Conservation (phyloP, 148 eudicot species). For the Cornus kousa region DNA sequence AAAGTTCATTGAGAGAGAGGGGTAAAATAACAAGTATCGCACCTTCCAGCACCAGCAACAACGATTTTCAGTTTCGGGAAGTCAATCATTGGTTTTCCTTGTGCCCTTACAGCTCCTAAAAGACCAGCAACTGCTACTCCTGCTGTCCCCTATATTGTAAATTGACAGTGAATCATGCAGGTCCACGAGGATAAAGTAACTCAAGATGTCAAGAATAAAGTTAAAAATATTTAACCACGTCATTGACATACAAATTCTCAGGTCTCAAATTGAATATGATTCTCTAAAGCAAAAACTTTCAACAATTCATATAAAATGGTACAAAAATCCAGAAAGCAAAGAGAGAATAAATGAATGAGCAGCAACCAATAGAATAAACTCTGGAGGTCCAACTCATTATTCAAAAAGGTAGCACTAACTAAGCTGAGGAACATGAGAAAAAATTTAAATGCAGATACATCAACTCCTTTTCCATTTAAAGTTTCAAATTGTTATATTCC, state of each 20-base stretch:
- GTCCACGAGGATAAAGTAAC: not conserved
- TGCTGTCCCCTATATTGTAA: constrained; percentile 79
- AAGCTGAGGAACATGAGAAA: too few species aligned
- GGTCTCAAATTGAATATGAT: not conserved
- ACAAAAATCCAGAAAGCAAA: too few species aligned
- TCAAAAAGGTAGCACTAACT: too few species aligned
- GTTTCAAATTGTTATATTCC: too few species aligned
- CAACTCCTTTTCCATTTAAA: too few species aligned
- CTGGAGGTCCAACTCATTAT: not conserved
- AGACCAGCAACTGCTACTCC: constrained; percentile 99
- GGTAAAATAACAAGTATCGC: constrained; percentile 9
- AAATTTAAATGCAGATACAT: too few species aligned
- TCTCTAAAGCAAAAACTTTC: not conserved
- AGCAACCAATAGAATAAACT: not conserved
- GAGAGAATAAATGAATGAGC: not conserved
- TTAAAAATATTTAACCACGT: not conserved
- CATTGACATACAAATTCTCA: not conserved
- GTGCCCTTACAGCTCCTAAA: constrained; percentile 97
- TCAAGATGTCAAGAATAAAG: not conserved
- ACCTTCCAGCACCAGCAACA: constrained; percentile 99
- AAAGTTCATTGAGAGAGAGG: not conserved
- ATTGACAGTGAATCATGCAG: constrained; percentile 5
- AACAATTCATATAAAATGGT: not conserved
- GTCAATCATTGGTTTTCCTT: constrained; percentile 94
- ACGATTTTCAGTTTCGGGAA: constrained; percentile 95